Evolutionary conservation across 495 filamentous ascomycete genomes (phyloP).

Genomic region (Penicillium odoratum): DNA sequence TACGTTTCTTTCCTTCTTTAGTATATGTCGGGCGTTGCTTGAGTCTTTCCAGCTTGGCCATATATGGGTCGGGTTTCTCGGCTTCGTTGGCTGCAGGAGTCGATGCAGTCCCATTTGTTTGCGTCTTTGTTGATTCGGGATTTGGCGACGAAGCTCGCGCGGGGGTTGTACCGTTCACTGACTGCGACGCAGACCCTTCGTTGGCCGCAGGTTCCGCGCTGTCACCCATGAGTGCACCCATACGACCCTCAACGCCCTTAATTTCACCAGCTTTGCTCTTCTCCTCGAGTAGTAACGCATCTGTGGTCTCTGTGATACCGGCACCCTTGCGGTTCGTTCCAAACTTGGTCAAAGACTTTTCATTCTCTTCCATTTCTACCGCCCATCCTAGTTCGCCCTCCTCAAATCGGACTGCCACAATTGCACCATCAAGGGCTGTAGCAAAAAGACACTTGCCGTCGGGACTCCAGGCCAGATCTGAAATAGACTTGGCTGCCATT

Average conservation of each 20-base stretch:
- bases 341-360: slow-evolving; percentile 87
- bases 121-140: slow-evolving; percentile 37
- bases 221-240: slow-evolving; percentile 98
- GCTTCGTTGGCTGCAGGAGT: slow-evolving; percentile 43
- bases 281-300: slow-evolving; percentile 83
- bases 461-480: slow-evolving; percentile 92
- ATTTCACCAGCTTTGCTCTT: slow-evolving; percentile 87
- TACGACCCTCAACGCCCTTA: slow-evolving; percentile 84
- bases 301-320: slow-evolving; percentile 86
- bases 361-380: slow-evolving; percentile 79
- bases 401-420: slow-evolving; percentile 73
- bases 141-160: slow-evolving; percentile 37
- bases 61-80: slow-evolving; percentile 61
- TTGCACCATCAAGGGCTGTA: slow-evolving; percentile 83
- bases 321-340: slow-evolving; percentile 81
- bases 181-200: slow-evolving; percentile 37
- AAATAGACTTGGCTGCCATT: slow-evolving; percentile 83
- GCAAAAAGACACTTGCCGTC: slow-evolving; percentile 86
- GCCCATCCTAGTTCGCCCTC: slow-evolving; percentile 72
- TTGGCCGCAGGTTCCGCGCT: slow-evolving; percentile 41
- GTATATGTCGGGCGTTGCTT: slow-evolving; percentile 92
- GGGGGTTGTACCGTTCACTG: slow-evolving; percentile 46
- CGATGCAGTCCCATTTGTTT: slow-evolving; percentile 40
- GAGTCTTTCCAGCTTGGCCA: slow-evolving; percentile 70
- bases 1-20: slow-evolving; percentile 95